Evolutionary conservation across 2,329 filamentous ascomycete species (phyloP).

Genomic region (Xylaria sp.): DNA sequence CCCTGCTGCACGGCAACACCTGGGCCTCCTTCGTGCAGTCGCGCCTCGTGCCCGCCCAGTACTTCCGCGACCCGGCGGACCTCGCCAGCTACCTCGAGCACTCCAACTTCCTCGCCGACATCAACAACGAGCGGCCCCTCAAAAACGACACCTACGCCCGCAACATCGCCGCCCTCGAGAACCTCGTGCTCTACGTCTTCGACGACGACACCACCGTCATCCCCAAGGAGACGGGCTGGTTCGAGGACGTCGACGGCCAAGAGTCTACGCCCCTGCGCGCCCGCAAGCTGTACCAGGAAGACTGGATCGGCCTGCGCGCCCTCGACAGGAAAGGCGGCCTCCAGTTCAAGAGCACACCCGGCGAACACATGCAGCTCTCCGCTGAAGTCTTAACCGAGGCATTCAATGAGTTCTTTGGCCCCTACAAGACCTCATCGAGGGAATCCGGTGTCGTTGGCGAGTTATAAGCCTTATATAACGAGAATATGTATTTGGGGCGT

Average conservation of each 20-base stretch:
- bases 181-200: slow-evolving; percentile 91
- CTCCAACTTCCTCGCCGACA: slow-evolving; percentile 91
- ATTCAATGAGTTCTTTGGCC: slow-evolving; percentile 75
- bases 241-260: slow-evolving; percentile 83
- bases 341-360: slow-evolving; percentile 77
- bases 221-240: slow-evolving; percentile 92
- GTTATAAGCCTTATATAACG: slow-evolving; percentile 17
- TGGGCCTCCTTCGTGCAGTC: slow-evolving; percentile 84
- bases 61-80: slow-evolving; percentile 80
- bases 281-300: slow-evolving; percentile 81
- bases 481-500: slow-evolving; percentile 26
- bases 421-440: slow-evolving; percentile 49
- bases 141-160: slow-evolving; percentile 81
- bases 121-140: slow-evolving; percentile 86
- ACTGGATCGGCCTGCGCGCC: slow-evolving; percentile 88
- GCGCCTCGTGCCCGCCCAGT: slow-evolving; percentile 90
- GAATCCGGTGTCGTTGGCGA: slow-evolving; percentile 14
- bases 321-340: slow-evolving; percentile 84
- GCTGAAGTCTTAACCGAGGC: slow-evolving; percentile 73
- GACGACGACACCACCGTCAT: slow-evolving; percentile 86
- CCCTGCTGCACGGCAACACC: slow-evolving; percentile 80
- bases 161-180: slow-evolving; percentile 76
- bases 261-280: slow-evolving; percentile 75
- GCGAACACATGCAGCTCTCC: slow-evolving; percentile 84
- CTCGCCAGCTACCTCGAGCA: slow-evolving; percentile 78